These are phyloP conservation scores for Candida silvatica DNA, from an alignment of 805 yeast species.

Conservation along the genomic window DNA sequence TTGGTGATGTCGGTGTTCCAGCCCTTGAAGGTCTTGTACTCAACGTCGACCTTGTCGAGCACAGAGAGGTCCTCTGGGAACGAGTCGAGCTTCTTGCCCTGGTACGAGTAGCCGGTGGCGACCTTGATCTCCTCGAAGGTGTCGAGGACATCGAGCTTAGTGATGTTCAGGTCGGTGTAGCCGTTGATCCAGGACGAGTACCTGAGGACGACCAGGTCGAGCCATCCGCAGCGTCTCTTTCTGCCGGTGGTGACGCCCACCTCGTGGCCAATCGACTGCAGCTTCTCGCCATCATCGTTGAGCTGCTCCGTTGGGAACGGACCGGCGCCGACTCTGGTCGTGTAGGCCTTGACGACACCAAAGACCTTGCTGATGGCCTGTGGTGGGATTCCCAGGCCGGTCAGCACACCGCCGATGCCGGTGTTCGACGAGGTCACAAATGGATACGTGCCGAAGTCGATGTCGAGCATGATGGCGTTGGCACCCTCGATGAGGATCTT, in stretches of 20 bases:
- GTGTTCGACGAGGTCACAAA: constrained; percentile 94
- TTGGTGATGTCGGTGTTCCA: constrained; percentile 83
- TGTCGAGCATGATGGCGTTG: constrained; percentile 93
- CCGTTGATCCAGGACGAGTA: constrained; percentile 91
- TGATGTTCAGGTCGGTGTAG: constrained; percentile 87
- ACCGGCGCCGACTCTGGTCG: constrained; percentile 98
- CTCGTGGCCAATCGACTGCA: constrained; percentile 92
- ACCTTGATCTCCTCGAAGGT: constrained; percentile 81
- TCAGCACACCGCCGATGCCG: constrained; percentile 95
- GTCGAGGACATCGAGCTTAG: constrained; percentile 93
- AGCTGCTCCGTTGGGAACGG: constrained; percentile 98
- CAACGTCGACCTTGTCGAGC: constrained; percentile 86
- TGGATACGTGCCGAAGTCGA: constrained; percentile 97
- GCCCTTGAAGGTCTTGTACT: constrained; percentile 86
- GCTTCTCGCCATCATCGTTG: constrained; percentile 74
- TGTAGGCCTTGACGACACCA: constrained; percentile 98
- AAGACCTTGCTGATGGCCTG: constrained; percentile 66
- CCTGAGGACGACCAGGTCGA: constrained; percentile 88
- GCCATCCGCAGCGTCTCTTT: constrained; percentile 99
- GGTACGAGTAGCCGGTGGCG: constrained; percentile 72
- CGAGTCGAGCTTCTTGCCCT: constrained; percentile 64
- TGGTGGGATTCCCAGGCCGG: constrained; percentile 97
- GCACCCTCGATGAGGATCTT: constrained; percentile 96
- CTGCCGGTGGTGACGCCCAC: constrained; percentile 98
- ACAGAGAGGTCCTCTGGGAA: constrained; percentile 90